Evolutionary conservation across 805 yeast genomes (phyloP).

Genomic region (Starmerella etchellsii): DNA sequence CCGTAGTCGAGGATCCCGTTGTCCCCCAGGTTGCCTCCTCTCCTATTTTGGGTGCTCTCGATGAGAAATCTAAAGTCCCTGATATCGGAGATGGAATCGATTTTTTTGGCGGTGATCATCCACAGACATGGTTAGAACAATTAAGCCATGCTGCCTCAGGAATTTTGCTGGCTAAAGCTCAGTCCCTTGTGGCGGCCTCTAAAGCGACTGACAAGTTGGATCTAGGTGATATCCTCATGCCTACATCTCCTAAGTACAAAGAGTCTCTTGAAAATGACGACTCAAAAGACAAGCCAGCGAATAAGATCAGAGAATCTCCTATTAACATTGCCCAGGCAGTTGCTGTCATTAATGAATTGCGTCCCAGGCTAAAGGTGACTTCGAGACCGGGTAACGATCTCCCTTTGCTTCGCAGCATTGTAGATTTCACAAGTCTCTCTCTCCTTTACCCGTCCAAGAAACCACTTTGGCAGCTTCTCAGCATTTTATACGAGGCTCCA

Average conservation of each 20-base stretch:
- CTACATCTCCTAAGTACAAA: background rate
- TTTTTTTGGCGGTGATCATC: constrained; percentile 37
- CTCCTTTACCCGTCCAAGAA: background rate
- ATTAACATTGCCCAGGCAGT: too few relatives aligned
- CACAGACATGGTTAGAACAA: constrained; percentile 15
- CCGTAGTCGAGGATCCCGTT: background rate
- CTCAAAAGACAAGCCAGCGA: background rate
- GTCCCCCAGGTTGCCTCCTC: background rate
- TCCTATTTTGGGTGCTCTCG: background rate
- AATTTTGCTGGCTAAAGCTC: constrained; percentile 7
- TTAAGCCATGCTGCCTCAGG: constrained; percentile 8
- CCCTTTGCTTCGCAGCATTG: constrained; percentile 8
- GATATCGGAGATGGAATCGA: constrained; percentile 45
- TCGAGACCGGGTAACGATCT: constrained; percentile 3
- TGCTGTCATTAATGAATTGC: background rate
- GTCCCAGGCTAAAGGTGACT: background rate
- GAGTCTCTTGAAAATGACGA: background rate
- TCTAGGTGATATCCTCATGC: constrained; percentile 5
- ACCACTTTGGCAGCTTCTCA: constrained; percentile 9
- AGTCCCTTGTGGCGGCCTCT: constrained; percentile 8
- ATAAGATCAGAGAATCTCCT: too few relatives aligned
- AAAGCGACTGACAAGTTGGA: constrained; percentile 6
- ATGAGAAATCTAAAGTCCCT: background rate
- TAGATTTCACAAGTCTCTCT: constrained; percentile 5
- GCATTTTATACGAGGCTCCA: constrained; percentile 1